Conservation (phyloP, 2,329 filamentous ascomycete species). For the Colletotrichum brevisporum region DNA sequence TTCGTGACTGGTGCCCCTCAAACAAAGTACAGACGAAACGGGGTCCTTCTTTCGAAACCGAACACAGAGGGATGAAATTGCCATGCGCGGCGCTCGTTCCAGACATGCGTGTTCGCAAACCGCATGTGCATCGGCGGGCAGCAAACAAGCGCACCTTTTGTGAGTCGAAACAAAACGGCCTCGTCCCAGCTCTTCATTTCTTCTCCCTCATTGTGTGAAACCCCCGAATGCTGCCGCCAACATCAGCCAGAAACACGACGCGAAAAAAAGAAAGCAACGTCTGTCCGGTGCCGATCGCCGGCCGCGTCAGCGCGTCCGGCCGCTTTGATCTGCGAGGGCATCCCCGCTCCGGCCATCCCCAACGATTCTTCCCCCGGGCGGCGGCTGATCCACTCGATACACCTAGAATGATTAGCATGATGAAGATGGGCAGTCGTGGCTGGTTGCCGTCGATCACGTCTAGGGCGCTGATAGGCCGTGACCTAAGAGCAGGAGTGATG, state of each 20-base stretch:
- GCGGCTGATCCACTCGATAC: background rate
- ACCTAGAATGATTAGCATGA: background rate
- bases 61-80: background rate
- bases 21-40: conserved; percentile 14
- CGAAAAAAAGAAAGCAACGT: background rate
- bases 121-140: background rate
- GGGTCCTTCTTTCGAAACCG: background rate
- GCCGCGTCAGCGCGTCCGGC: background rate
- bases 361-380: background rate
- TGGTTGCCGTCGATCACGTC: background rate
- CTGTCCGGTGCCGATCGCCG: background rate
- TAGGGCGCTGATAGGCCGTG: no score
- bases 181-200: conserved; percentile 9
- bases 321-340: conserved; percentile 29
- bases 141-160: no score
- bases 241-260: background rate
- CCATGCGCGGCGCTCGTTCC: no score
- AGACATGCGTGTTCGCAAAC: background rate
- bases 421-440: background rate
- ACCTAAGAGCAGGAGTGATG: background rate
- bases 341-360: background rate
- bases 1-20: conserved; percentile 2
- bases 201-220: conserved; percentile 6
- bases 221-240: conserved; percentile 10
- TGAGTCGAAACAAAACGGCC: conserved; percentile 21